Percentiles rank a stretch among this genome's conserved stretches.
Conservation (phyloP, 2,329 filamentous ascomycete species). For the Neophaeococcomyces mojaviensis region DNA sequence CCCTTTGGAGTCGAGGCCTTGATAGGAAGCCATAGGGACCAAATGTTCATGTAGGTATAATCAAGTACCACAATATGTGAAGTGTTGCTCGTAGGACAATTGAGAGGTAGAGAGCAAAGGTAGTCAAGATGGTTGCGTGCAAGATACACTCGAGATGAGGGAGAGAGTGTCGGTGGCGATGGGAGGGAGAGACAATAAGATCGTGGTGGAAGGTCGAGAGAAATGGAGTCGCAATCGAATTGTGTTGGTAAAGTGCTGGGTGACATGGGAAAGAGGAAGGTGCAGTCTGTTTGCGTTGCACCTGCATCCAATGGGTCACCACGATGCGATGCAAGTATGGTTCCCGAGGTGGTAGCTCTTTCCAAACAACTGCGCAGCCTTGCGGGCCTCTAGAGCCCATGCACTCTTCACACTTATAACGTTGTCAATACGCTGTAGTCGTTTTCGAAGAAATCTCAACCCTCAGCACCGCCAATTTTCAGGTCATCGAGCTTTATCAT, state of each 20-base stretch:
- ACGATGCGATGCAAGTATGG: background rate
- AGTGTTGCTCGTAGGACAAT: conserved; percentile 13
- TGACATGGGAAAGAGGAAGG: conserved; percentile 1
- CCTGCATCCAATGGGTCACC: background rate
- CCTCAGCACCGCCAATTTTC: too few species aligned
- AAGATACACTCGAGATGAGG: conserved; percentile 7
- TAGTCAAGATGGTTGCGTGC: conserved; percentile 8
- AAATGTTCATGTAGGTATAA: conserved; percentile 8
- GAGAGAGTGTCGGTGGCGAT: conserved; percentile 14
- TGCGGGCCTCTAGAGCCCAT: too few species aligned
- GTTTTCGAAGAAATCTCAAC: too few species aligned
- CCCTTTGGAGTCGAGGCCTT: background rate
- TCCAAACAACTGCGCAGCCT: too few species aligned
- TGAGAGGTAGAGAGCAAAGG: conserved; percentile 3
- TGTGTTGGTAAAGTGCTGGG: background rate
- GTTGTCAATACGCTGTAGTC: too few species aligned
- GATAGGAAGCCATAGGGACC: conserved; percentile 4
- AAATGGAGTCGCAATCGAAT: conserved; percentile 16
- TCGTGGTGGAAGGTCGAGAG: conserved; percentile 18
- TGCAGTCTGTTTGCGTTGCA: background rate
- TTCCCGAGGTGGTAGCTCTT: too few species aligned
- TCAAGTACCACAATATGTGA: conserved; percentile 12
- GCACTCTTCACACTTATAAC: too few species aligned
- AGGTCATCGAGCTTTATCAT: too few species aligned
- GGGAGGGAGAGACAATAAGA: conserved; percentile 11